Base-by-base conservation (phyloP, 2,329 filamentous ascomycete species). In the Diaporthe citrichinensis region DNA sequence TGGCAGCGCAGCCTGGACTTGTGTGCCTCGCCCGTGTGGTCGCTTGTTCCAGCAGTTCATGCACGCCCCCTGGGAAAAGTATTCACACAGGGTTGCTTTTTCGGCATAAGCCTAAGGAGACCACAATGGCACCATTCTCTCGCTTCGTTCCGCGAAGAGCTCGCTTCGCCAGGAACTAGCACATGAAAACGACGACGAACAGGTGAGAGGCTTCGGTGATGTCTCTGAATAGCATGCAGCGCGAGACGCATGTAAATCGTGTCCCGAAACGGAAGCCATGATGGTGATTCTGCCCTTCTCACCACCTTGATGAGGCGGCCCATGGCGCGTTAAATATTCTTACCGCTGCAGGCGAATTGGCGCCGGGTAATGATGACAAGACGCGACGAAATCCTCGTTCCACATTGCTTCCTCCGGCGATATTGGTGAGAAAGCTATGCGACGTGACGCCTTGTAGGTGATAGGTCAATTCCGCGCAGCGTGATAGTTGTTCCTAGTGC, bases 101-200 rank as follows among this genome's bases (percentile, higher is more conserved):
- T 53, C 65, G 65, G 65, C 10, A 68, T 41, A 68, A 53, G 65
- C 46, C 46, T 53, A 68, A 39, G 41, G 49, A 39, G 46, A 39
- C 31, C 65, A 53, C 31, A 28, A 53, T 68, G 31, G 31, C 31
- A 68, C 46, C 23, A 55, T 69, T 41, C 23, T n/a, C 7, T 28
- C 34, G 34, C 65, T 14, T 68, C 46, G 49, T 51, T 23, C 65
- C 36, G 46, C 49, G 15, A 10, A 28, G 49, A 39, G 49, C 65
- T 41, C 49, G 34, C 34, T 15, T 23, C n/a, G n/a, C 3, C 34
- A 55, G 49, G 65, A n/a, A 34, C 34, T 53, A 25, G 65, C 49
- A 41, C n/a, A 28, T 41, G 65, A 31, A 23, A 15, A 15, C 49
- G 39, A 49, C 23, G 34, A 55, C n/a, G 49, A 41, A 8, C n/a